Base-by-base conservation (phyloP, 352 stramenopile genomes). In the Phytopythium cucurbitacearum region DNA sequence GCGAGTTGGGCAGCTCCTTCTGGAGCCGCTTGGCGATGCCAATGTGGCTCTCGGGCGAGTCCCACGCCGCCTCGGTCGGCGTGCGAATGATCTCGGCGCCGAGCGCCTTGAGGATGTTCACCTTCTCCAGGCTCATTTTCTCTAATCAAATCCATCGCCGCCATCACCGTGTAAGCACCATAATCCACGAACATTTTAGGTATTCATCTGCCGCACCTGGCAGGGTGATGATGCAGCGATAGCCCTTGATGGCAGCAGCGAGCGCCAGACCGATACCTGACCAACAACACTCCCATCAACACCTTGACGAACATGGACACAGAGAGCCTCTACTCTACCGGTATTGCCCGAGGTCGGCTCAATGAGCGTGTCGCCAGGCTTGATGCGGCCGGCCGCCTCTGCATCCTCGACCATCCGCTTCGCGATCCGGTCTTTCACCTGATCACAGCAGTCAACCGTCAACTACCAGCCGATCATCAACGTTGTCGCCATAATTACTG, bases 271-370 rank as follows among this genome's bases (percentile, higher is more conserved):
- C 96, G 51, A 99, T 99, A 39, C 96, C 65, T 74, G 54, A 39
- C 21, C 21, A 28, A 28, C 21, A 28, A 47, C 43, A 40, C 3
- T 37, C 1, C 28, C 37, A 16, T 56, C 16, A 56, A 33, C 7
- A 48, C 21, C 21, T 28, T 28, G 21, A 28, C 21, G 21, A 28
- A 28, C 21, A 28, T 28, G 21, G 21, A 28, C 21, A 28, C 21
- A 28, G 21, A 28, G 21, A 7, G n/a, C 3, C 13, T 28, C 21
- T 28, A 2, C 21, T 28, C 38, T 47, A 71, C 73, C 94, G 21
- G 97, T 99, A 69, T 99, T 99, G 42, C 96, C 97, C n/a, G 85
- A 97, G 11, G 97, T 99, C 2, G 96, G 96, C 71, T 99, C 97
- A 46, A 99, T 97, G 16, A 99, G 67, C 35, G 91, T 98, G 60